These are phyloP conservation scores for Ophiostoma populinum DNA, from an alignment of 2,329 filamentous ascomycete genomes.

Conservation along the genomic window DNA sequence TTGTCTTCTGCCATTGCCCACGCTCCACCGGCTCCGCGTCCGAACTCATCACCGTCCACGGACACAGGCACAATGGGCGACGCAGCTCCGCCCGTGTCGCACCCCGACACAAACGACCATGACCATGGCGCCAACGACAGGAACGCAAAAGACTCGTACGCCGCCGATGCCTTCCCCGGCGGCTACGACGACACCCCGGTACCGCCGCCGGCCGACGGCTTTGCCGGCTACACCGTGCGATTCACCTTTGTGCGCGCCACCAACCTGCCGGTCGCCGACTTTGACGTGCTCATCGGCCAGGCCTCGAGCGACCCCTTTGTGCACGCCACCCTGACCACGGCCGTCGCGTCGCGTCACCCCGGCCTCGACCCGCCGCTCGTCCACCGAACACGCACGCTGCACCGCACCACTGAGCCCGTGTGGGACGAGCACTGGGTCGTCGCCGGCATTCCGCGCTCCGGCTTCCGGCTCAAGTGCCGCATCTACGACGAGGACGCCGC, in stretches of 20 bases:
- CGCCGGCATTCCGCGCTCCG: slow-evolving; percentile 57
- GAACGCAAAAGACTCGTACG: too few species aligned
- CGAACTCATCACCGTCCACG: too few species aligned
- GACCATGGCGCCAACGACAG: too few species aligned
- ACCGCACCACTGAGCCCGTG: slow-evolving; percentile 51
- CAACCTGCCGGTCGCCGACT: slow-evolving; percentile 68
- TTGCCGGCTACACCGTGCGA: slow-evolving; percentile 63
- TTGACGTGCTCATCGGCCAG: slow-evolving; percentile 32
- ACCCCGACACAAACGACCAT: too few species aligned
- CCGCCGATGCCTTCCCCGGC: too few species aligned
- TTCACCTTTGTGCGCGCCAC: slow-evolving; percentile 69
- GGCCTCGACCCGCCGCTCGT: slow-evolving; percentile 67
- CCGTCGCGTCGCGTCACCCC: slow-evolving; percentile 50
- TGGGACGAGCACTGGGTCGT: slow-evolving; percentile 85
- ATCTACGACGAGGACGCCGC: slow-evolving; percentile 81
- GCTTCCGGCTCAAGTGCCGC: slow-evolving; percentile 67
- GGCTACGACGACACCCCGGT: slow-evolving; percentile 43
- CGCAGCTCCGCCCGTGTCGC: too few species aligned
- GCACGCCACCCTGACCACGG: slow-evolving; percentile 54
- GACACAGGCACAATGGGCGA: too few species aligned
- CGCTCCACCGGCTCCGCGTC: too few species aligned
- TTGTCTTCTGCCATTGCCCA: too few species aligned
- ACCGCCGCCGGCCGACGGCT: slow-evolving; percentile 35
- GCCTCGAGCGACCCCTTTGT: slow-evolving; percentile 74
- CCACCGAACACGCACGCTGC: slow-evolving; percentile 60